A percentile compares a stretch with the other conserved stretches of the same genome.
Evolutionary conservation across 2,329 filamentous ascomycete species (phyloP).

Genomic region (Diplodia sapinea): DNA sequence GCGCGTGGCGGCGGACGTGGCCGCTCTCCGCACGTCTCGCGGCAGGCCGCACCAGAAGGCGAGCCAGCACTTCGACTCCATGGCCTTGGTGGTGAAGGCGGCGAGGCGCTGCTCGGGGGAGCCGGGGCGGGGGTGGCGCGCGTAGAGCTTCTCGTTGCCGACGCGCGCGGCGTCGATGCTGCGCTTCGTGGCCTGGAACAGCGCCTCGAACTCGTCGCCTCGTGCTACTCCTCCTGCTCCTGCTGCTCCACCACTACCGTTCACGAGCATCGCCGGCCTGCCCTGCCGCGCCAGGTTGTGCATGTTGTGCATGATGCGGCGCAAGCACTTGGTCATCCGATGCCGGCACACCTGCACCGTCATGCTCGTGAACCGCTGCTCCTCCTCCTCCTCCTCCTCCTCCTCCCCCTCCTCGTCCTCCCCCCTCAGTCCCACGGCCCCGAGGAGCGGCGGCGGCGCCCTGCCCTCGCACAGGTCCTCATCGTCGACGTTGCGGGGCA

Average conservation of each 20-base stretch:
- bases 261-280: no score
- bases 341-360: no score
- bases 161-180: not conserved
- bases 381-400: no score
- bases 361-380: no score
- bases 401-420: no score
- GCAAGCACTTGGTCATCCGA: no score
- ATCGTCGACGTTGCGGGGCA: slow-evolving; percentile 34
- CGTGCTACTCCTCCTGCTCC: not conserved
- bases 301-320: no score
- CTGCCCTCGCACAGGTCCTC: slow-evolving; percentile 43
- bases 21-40: not conserved
- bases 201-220: not conserved
- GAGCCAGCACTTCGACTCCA: slow-evolving; percentile 18
- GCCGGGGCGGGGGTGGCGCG: not conserved
- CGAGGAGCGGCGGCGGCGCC: no score
- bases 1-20: not conserved
- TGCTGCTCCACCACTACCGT: not conserved
- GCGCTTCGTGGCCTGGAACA: not conserved
- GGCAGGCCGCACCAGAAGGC: slow-evolving; percentile 8
- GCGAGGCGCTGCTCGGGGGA: not conserved
- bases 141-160: not conserved
- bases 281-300: no score
- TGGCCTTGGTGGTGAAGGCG: no score
- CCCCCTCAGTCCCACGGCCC: not conserved